Evolutionary conservation across 805 yeast genomes (phyloP), one percentile per base, ranked within the genome.

Genomic region (Yarrowia keelungensis): DNA sequence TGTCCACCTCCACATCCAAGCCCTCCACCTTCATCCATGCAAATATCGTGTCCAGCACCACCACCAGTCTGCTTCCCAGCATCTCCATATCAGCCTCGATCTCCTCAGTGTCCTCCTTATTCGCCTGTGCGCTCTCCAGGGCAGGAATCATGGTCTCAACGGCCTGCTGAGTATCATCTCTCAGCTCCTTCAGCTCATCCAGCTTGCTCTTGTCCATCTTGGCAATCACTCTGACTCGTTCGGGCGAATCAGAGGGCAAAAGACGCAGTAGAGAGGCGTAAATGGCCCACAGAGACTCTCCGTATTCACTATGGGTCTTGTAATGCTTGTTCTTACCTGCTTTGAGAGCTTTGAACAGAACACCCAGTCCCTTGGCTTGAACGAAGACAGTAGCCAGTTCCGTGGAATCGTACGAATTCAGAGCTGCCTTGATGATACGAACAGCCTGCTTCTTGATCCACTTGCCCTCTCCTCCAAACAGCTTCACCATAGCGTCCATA

Each of bases 1-100:
- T 58, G 10, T 42, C 39, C 11, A 58, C 64, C 64, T 58, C 41
- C 9, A 58, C 14, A 16, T 26, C 62, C 19, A 2, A 7, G 1
- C 64, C 65, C 51, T 62, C 67, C 22, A 38, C 56, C 36, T 38
- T 62, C 39, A 62, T 36, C 67, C 67, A 62, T 26, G 67, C 67
- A 22, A 62, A 47, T 11, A 62, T 62, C 38, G 46, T 47, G n/a
- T 62, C 67, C 56, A 62, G n/a, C 19, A 41, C 47, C 15, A 62
- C 46, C 56, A 47, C 56, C 22, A 47, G 56, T 2, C 26, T 12
- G 9, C 56, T 47, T 15, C 67, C 67, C 3, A 41, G 56, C 46
- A 38, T 47, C 39, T 47, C 46, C 56, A 62, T 62, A 8, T 62
- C 47, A 8, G 45, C 39, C 19, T 5, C 14, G 22, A 59, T 45